A percentile compares a stretch with the other conserved stretches of the same genome.
Conservation (phyloP, 495 filamentous ascomycete genomes). For the Trichoderma reesei region DNA sequence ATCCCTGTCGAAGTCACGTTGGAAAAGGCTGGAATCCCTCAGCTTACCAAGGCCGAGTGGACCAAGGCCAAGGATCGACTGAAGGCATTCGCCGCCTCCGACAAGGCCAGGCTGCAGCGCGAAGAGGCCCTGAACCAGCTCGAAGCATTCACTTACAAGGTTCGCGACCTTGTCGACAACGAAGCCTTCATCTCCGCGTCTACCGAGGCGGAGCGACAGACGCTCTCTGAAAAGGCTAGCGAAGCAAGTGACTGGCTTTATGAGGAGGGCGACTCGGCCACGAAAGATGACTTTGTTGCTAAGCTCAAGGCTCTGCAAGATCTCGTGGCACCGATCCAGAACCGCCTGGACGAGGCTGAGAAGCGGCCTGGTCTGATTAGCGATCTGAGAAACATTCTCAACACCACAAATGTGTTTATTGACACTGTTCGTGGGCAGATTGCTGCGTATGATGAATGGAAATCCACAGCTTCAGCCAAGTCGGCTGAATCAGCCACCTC, state of each 20-base stretch:
- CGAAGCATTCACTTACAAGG: conserved; percentile 86
- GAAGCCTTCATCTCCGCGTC: conserved; percentile 62
- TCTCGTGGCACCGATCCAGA: conserved; percentile 58
- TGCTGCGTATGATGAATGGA: conserved; percentile 37
- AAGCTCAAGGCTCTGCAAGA: conserved; percentile 62
- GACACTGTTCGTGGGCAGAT: conserved; percentile 41
- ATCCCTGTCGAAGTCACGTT: conserved; percentile 59
- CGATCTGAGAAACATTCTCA: conserved; percentile 50
- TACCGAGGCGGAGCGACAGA: conserved; percentile 49
- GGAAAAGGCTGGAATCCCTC: conserved; percentile 51
- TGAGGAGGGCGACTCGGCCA: conserved; percentile 67
- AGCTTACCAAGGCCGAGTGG: conserved; percentile 46
- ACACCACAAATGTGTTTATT: conserved; percentile 41
- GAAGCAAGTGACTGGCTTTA: conserved; percentile 85
- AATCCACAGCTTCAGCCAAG: conserved; percentile 30
- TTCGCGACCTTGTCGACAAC: conserved; percentile 69
- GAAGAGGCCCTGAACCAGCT: conserved; percentile 89
- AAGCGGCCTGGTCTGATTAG: conserved; percentile 57
- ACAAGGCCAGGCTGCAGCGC: conserved; percentile 61
- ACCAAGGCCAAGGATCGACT: conserved; percentile 61
- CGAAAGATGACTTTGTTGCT: conserved; percentile 56
- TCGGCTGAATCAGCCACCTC: conserved; percentile 29
- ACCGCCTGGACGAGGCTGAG: conserved; percentile 55
- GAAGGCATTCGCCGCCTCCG: conserved; percentile 72
- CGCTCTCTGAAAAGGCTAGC: conserved; percentile 53